Percentiles rank a stretch among this genome's conserved stretches.
These are phyloP conservation scores for Panaeolus cyanescens DNA, from an alignment of 768 basidiomycete genomes.

Conservation along the genomic window DNA sequence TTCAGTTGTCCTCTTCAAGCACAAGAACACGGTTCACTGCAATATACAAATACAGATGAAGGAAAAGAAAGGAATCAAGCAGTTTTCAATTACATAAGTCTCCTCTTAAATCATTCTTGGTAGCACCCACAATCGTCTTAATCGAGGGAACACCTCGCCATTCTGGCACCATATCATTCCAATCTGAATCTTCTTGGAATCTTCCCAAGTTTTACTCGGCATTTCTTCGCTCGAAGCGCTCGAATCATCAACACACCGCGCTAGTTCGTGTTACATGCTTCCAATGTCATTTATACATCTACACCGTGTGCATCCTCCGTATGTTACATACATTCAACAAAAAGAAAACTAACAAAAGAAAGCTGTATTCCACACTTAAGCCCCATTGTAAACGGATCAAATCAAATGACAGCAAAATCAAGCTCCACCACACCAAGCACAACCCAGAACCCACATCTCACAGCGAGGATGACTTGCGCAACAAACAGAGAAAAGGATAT, in stretches of 20 bases:
- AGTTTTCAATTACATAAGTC: no score
- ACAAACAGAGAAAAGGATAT: not conserved
- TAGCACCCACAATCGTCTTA: not conserved
- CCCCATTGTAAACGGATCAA: not conserved
- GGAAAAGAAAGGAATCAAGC: no score
- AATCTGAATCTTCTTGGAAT: no score
- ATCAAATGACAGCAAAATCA: not conserved
- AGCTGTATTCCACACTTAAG: not conserved
- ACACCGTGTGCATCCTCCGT: no score
- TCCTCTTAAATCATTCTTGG: no score
- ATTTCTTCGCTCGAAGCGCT: not conserved
- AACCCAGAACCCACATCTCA: no score
- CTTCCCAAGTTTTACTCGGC: not conserved
- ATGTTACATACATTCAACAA: not conserved
- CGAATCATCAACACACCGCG: not conserved
- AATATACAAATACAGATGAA: no score
- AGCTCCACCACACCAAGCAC: no score
- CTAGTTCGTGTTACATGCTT: no score
- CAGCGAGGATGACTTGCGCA: no score
- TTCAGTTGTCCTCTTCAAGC: conserved; percentile 12
- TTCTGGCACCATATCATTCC: not conserved
- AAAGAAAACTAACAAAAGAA: not conserved
- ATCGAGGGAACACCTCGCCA: not conserved
- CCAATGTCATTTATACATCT: no score
- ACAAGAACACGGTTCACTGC: no score